These are phyloP conservation scores for Hymenochaete sp. DNA, from an alignment of 1,284 basidiomycete genomes.

Conservation along the genomic window DNA sequence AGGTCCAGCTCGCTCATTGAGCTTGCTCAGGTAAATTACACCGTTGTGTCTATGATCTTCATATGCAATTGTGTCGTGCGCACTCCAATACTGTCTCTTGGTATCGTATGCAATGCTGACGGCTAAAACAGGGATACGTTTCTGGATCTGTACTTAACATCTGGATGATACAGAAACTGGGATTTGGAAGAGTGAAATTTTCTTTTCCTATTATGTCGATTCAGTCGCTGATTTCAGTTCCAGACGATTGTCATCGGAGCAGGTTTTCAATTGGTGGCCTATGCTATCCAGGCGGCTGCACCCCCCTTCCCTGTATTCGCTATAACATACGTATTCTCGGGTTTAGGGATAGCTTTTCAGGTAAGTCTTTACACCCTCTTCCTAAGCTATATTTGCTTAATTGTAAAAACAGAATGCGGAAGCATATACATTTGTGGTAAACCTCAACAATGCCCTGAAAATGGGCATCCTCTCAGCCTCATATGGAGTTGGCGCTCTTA, in stretches of 20 bases:
- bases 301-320: slow-evolving; percentile 58
- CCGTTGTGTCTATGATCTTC: slow-evolving; percentile 42
- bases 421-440: slow-evolving; percentile 46
- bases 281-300: slow-evolving; percentile 46
- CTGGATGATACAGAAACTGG: slow-evolving; percentile 43
- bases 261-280: slow-evolving; percentile 34
- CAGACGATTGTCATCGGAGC: slow-evolving; percentile 26
- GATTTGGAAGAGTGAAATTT: slow-evolving; percentile 48
- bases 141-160: slow-evolving; percentile 45
- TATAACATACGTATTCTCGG: slow-evolving; percentile 49
- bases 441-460: slow-evolving; percentile 39
- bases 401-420: slow-evolving; percentile 37
- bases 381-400: neutral
- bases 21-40: slow-evolving; percentile 34
- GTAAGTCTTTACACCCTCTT: slow-evolving; percentile 23
- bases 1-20: neutral
- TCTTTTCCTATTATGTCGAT: neutral
- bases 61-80: slow-evolving; percentile 36
- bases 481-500: slow-evolving; percentile 57
- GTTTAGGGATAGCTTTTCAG: slow-evolving; percentile 52
- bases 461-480: slow-evolving; percentile 58
- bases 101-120: neutral
- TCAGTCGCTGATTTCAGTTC: neutral
- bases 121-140: slow-evolving; percentile 41
- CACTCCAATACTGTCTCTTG: slow-evolving; percentile 6